phyloP scores from a whole-genome alignment of 2,329 filamentous ascomycete species.

The Aspergillus udagawae region DNA sequence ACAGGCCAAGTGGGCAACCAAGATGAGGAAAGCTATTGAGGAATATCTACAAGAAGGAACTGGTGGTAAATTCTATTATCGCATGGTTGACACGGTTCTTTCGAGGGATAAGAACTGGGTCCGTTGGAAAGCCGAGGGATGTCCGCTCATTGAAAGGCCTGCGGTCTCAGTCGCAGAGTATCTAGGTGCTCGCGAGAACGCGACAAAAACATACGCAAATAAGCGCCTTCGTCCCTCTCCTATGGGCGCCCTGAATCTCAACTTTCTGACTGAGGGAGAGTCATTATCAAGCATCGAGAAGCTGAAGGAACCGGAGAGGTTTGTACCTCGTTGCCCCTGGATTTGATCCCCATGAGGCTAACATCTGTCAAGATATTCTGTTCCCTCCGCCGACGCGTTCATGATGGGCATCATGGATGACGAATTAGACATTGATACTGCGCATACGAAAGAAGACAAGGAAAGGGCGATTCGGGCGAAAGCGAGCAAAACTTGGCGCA shows the following conservation, averaged over 20 bases:
- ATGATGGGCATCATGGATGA: slow-evolving; percentile 70
- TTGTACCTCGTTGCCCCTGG: slow-evolving; percentile 13
- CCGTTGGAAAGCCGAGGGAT: slow-evolving; percentile 94
- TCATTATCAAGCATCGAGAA: slow-evolving; percentile 61
- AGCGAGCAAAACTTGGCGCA: slow-evolving; percentile 86
- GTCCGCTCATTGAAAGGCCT: slow-evolving; percentile 76
- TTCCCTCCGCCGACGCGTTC: slow-evolving; percentile 68
- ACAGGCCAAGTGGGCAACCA: slow-evolving; percentile 76
- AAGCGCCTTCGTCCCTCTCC: slow-evolving; percentile 67
- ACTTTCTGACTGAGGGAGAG: slow-evolving; percentile 69
- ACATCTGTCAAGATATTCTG: slow-evolving; percentile 50
- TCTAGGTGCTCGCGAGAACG: slow-evolving; percentile 62
- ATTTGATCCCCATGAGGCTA: slow-evolving; percentile 4
- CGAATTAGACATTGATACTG: slow-evolving; percentile 83
- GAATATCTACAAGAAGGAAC: slow-evolving; percentile 74
- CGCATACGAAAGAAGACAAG: slow-evolving; percentile 60
- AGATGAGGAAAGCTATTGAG: slow-evolving; percentile 74
- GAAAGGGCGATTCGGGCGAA: slow-evolving; percentile 64
- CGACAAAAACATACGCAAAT: slow-evolving; percentile 63
- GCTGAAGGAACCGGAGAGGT: slow-evolving; percentile 61
- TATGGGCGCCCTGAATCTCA: slow-evolving; percentile 69
- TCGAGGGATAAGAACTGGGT: slow-evolving; percentile 98
- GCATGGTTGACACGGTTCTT: slow-evolving; percentile 94
- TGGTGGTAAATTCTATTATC: slow-evolving; percentile 89
- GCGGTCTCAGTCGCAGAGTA: slow-evolving; percentile 67